A percentile compares a stretch with the other conserved stretches of the same genome.
Conservation (phyloP, 768 basidiomycete genomes). For the Phanerochaete sordida region DNA sequence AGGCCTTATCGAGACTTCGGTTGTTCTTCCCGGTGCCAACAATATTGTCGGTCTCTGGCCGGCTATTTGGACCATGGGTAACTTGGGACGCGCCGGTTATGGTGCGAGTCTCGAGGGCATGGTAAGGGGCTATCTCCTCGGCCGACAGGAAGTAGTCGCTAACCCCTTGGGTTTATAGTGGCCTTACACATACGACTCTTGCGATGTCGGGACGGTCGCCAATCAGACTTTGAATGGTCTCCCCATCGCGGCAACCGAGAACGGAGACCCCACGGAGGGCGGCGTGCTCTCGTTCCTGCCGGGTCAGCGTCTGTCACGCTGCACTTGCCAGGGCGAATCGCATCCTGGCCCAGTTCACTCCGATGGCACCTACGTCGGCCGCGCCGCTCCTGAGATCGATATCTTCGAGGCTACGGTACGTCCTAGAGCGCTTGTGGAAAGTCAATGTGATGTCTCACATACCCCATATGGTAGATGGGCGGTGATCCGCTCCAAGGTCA, state of each 20-base stretch:
- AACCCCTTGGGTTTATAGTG: constrained; percentile 38
- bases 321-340: constrained; percentile 77
- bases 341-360: constrained; percentile 79
- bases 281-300: constrained; percentile 62
- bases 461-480: constrained; percentile 17
- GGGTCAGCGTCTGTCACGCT: constrained; percentile 83
- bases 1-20: constrained; percentile 65
- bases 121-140: constrained; percentile 38
- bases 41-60: constrained; percentile 42
- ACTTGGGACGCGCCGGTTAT: constrained; percentile 85
- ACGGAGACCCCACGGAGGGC: constrained; percentile 48
- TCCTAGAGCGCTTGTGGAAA: not conserved
- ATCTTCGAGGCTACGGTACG: constrained; percentile 79
- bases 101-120: constrained; percentile 84
- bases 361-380: constrained; percentile 76
- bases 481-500: constrained; percentile 45
- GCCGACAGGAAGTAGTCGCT: not conserved
- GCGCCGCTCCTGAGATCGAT: constrained; percentile 88
- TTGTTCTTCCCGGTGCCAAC: constrained; percentile 70
- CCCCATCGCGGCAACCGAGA: constrained; percentile 57
- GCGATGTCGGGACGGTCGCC: constrained; percentile 53
- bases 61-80: constrained; percentile 59
- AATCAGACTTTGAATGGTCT: constrained; percentile 77
- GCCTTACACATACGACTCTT: constrained; percentile 82
- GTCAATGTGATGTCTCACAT: not conserved